phyloP scores from a whole-genome alignment of 2,329 filamentous ascomycete genomes.

The Thelonectria rubi region DNA sequence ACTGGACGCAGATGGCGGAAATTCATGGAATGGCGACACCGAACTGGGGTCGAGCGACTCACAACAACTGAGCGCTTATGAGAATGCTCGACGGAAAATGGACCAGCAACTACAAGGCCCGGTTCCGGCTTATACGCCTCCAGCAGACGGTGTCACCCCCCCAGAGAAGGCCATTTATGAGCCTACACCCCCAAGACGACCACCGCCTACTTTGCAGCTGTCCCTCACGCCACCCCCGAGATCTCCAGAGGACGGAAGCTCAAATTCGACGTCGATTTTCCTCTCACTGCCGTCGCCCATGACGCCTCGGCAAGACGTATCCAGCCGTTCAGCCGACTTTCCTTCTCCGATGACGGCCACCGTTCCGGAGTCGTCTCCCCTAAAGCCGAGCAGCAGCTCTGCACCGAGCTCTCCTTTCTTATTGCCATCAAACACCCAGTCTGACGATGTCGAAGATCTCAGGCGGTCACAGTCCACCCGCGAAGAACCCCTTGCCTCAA shows the following conservation, averaged over 20 bases:
- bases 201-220: constrained; percentile 27
- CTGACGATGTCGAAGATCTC: constrained; percentile 19
- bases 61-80: constrained; percentile 57
- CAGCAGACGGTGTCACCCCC: constrained; percentile 41
- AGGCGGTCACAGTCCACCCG: constrained; percentile 20
- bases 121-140: constrained; percentile 59
- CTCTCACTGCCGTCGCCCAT: constrained; percentile 59
- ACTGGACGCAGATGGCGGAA: constrained; percentile 55
- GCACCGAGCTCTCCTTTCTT: constrained; percentile 31
- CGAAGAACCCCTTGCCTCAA: constrained; percentile 16
- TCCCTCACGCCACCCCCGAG: constrained; percentile 33
- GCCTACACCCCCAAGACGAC: constrained; percentile 30
- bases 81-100: constrained; percentile 60
- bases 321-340: constrained; percentile 48
- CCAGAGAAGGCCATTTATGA: constrained; percentile 45
- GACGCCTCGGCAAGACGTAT: constrained; percentile 57
- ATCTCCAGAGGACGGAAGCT: constrained; percentile 32
- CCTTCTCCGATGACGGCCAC: constrained; percentile 54
- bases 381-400: constrained; percentile 23
- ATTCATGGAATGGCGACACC: constrained; percentile 50
- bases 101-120: constrained; percentile 61
- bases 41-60: constrained; percentile 54
- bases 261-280: constrained; percentile 49
- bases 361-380: constrained; percentile 36
- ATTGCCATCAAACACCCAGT: constrained; percentile 25